phyloP scores from a whole-genome alignment of 1,139 yeast genomes.

The Yamadazyma conglobata region DNA sequence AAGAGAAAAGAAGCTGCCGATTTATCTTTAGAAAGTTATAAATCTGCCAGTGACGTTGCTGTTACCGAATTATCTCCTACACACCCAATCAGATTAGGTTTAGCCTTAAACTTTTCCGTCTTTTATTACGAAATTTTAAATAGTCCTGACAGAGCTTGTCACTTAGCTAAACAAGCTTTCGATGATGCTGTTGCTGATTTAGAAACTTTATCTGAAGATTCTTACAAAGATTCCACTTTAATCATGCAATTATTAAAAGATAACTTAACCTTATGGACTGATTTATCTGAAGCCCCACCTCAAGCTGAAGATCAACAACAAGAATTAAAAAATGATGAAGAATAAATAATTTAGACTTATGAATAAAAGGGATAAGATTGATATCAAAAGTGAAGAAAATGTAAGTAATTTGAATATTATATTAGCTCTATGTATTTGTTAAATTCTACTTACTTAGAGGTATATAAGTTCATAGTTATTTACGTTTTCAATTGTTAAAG shows the following conservation, averaged over 20 bases:
- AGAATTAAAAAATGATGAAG: slow-evolving; percentile 24
- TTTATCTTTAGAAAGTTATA: slow-evolving; percentile 89
- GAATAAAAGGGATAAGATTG: too few relatives aligned
- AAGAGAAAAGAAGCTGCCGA: slow-evolving; percentile 93
- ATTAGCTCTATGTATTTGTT: too few relatives aligned
- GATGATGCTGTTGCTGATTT: slow-evolving; percentile 99
- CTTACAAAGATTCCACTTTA: slow-evolving; percentile 96
- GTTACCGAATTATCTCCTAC: slow-evolving; percentile 97
- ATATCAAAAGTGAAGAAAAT: too few relatives aligned
- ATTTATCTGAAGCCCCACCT: slow-evolving; percentile 85
- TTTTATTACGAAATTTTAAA: slow-evolving; percentile 97
- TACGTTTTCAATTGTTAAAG: too few relatives aligned
- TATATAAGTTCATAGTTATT: too few relatives aligned
- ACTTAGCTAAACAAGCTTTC: slow-evolving; percentile 96
- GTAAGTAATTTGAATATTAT: too few relatives aligned
- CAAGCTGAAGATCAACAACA: slow-evolving; percentile 51
- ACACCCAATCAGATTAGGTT: slow-evolving; percentile 96
- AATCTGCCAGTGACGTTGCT: slow-evolving; percentile 94
- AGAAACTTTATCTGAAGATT: slow-evolving; percentile 95
- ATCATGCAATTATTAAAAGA: slow-evolving; percentile 98
- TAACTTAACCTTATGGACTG: slow-evolving; percentile 98
- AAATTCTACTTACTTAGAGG: too few relatives aligned
- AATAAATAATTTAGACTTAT: slow-evolving; percentile 17
- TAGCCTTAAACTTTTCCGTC: slow-evolving; percentile 96
- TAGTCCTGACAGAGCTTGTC: slow-evolving; percentile 98